Conservation (phyloP, 78 protist genomes). For the Dictyostelium purpureum region DNA sequence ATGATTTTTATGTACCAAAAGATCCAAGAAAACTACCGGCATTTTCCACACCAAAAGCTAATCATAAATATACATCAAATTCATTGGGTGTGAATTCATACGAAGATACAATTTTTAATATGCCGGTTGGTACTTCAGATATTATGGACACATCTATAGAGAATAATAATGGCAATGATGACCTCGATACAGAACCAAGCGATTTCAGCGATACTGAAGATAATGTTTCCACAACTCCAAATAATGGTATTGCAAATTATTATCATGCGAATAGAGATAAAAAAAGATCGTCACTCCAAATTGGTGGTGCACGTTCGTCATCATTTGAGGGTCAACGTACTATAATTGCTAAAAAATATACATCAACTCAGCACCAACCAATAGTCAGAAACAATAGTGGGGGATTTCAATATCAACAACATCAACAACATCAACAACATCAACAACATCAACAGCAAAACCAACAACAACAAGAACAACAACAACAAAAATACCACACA, state of each 20-base stretch:
- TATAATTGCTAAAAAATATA: background rate
- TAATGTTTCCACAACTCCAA: conserved; percentile 16
- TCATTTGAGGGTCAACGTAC: conserved; percentile 12
- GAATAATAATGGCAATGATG: background rate
- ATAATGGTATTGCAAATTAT: background rate
- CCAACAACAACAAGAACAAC: background rate
- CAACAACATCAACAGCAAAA: too few species aligned
- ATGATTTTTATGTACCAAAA: conserved; percentile 45
- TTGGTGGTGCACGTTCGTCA: conserved; percentile 20
- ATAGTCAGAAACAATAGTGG: background rate
- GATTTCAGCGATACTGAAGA: conserved; percentile 21
- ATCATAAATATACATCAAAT: conserved; percentile 71
- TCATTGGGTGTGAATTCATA: conserved; percentile 69
- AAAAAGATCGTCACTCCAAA: background rate
- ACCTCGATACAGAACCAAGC: background rate
- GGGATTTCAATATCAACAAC: background rate
- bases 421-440: background rate
- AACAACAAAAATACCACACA: background rate
- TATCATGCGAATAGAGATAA: background rate
- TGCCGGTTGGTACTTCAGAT: background rate
- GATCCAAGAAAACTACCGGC: conserved; percentile 65
- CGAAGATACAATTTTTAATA: conserved; percentile 64
- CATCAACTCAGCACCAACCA: background rate
- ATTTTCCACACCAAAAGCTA: conserved; percentile 6
- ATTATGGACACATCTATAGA: background rate